A percentile compares a stretch with the other conserved stretches of the same genome.
These are phyloP conservation scores for Trichoderma asperelloides DNA, from an alignment of 495 filamentous ascomycete species.

Conservation along the genomic window DNA sequence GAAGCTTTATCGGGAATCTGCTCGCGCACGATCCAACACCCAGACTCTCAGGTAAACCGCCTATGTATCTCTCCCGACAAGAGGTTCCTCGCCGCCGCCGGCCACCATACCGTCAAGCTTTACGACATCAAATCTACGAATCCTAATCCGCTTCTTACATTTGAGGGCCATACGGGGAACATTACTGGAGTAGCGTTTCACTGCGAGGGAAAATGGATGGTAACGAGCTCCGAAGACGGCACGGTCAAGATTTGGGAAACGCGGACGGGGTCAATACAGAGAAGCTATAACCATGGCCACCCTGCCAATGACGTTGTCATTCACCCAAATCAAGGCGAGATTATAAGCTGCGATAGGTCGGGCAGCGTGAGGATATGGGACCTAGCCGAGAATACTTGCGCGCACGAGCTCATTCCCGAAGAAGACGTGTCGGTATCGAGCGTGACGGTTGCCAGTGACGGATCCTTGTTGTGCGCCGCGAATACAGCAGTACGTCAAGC, in stretches of 20 bases:
- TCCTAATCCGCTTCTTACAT: slow-evolving; percentile 80
- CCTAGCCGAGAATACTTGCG: slow-evolving; percentile 91
- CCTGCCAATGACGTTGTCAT: slow-evolving; percentile 96
- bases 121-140: slow-evolving; percentile 97
- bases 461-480: slow-evolving; percentile 86
- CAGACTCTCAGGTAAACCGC: slow-evolving; percentile 95
- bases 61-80: slow-evolving; percentile 98
- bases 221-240: slow-evolving; percentile 95
- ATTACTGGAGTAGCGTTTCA: slow-evolving; percentile 96
- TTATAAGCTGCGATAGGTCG: slow-evolving; percentile 88
- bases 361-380: slow-evolving; percentile 97
- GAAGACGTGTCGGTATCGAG: slow-evolving; percentile 88
- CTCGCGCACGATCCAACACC: slow-evolving; percentile 93
- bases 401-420: slow-evolving; percentile 91
- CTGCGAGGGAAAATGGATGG: slow-evolving; percentile 99
- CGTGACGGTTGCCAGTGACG: slow-evolving; percentile 93
- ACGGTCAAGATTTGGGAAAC: slow-evolving; percentile 99
- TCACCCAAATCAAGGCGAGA: slow-evolving; percentile 95
- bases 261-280: slow-evolving; percentile 73
- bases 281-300: slow-evolving; percentile 80
- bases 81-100: slow-evolving; percentile 87
- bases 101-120: slow-evolving; percentile 89
- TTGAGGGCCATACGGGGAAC: slow-evolving; percentile 92
- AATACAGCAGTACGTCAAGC: slow-evolving; percentile 66
- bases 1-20: slow-evolving; percentile 96